Evolutionary conservation across 208 protist genomes (phyloP), one percentile per base, ranked within the genome.

Genomic region (Wallacemonas sp.): DNA sequence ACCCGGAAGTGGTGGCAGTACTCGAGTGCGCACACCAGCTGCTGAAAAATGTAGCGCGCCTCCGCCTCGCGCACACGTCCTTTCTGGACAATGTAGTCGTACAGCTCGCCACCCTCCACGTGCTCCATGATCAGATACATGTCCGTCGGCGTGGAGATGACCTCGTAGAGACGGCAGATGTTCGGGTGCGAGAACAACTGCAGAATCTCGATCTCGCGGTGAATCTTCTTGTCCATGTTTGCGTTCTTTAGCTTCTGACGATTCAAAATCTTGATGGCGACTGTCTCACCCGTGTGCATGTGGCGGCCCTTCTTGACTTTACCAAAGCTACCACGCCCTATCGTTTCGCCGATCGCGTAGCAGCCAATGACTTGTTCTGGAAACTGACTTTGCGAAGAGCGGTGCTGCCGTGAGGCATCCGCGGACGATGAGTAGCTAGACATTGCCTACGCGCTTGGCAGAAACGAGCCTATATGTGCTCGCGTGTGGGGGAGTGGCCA

Each of bases 81-180:
- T 66, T 98, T 93, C 36, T 96, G 92, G 0, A 99, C 97, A 70
- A 99, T 99, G 76, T 99, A 99, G 57, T 99, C 98, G 74, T 99
- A 99, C 42, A 99, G 81, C 74, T 99, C 98, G 0, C 98, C 98
- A 44, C 98, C 97, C 30, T 97, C 89, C 0, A 99, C 94, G 68
- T 99, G 99, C 79, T 99, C 98, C 98, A 99, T 99, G 50, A 99
- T 95, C 66, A 99, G 95, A 69, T 99, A 99, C 38, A 99, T 99
- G 77, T 99, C 97, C 1, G 91, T 98, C 12, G 91, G 81, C 9
- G 97, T 99, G 15, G 95, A 94, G 44, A 99, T 99, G 13, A 99
- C 98, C 53, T 95, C 93, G 63, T 99, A 99, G 42, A 99, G 89
- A 17, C 95, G 89, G 77, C 99, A 99, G 67, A 99, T 99, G 81